phyloP scores from a whole-genome alignment of 2,329 filamentous ascomycete species.

The Botryotinia calthae region DNA sequence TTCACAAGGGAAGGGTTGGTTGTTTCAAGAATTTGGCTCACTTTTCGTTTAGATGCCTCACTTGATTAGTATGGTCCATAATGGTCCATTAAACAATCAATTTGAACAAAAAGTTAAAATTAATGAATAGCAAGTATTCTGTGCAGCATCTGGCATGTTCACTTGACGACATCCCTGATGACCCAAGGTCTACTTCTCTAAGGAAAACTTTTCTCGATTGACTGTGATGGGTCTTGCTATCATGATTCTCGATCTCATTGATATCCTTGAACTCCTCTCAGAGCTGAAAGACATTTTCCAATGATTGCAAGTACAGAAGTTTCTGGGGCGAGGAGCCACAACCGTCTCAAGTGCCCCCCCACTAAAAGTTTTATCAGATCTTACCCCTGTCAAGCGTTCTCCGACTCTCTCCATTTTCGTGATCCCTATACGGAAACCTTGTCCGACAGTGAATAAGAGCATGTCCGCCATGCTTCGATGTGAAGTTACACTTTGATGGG shows the following conservation, averaged over 20 bases:
- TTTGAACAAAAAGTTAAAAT: background rate
- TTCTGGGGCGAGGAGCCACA: background rate
- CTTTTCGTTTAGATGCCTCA: background rate
- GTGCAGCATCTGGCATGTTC: background rate
- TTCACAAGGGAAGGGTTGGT: background rate
- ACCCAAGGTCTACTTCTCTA: background rate
- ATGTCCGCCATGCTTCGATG: background rate
- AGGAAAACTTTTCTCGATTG: too few relatives aligned
- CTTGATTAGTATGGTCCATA: background rate
- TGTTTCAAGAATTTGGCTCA: background rate
- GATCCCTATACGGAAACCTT: background rate
- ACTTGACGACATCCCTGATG: background rate
- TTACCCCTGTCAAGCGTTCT: background rate
- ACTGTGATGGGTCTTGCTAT: background rate
- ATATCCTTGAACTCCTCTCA: background rate
- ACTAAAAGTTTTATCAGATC: slow-evolving; percentile 12
- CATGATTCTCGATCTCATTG: background rate
- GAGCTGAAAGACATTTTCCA: background rate
- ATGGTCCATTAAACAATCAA: background rate
- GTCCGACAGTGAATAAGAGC: background rate
- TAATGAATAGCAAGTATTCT: background rate
- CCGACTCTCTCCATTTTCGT: background rate
- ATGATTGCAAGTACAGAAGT: background rate
- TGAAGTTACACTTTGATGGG: background rate
- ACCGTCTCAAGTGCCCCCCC: background rate